Percentiles rank a stretch among this genome's conserved stretches.
phyloP scores from a whole-genome alignment of 2,329 filamentous ascomycete species.

The Diaporthe destruens region DNA sequence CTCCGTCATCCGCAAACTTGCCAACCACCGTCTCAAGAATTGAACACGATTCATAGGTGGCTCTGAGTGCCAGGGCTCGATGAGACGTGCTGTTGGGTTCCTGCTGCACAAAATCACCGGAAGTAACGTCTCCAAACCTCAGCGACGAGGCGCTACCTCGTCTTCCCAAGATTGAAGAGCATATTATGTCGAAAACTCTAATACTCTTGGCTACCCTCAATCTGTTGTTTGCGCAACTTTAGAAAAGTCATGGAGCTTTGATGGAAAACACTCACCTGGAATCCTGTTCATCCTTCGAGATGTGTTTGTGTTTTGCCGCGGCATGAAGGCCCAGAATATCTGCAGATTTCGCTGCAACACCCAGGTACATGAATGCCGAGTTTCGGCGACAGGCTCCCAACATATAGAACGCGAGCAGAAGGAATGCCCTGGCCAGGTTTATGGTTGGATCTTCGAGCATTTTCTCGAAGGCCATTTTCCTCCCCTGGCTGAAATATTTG shows the following conservation, averaged over 20 bases:
- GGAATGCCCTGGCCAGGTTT: constrained; percentile 63
- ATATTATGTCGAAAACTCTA: constrained; percentile 36
- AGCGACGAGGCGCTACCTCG: constrained; percentile 31
- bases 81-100: not conserved
- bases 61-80: constrained; percentile 27
- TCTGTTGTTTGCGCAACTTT: not conserved
- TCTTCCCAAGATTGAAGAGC: constrained; percentile 36
- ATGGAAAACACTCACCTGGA: not conserved
- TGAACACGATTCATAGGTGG: constrained; percentile 35
- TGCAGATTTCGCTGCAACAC: constrained; percentile 69
- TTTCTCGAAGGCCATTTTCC: constrained; percentile 58
- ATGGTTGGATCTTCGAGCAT: constrained; percentile 67
- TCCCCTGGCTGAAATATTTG: constrained; percentile 43
- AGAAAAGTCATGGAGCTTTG: not conserved
- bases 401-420: constrained; percentile 71
- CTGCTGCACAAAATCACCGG: constrained; percentile 28
- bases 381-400: constrained; percentile 70
- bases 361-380: constrained; percentile 73
- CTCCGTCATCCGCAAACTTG: constrained; percentile 33
- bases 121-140: constrained; percentile 27
- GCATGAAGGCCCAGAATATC: constrained; percentile 68
- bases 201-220: constrained; percentile 38
- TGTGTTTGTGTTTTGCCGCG: constrained; percentile 48
- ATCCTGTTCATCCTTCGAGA: constrained; percentile 21
- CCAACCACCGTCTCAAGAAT: constrained; percentile 34